Evolutionary conservation across 805 yeast genomes (phyloP).

Genomic region (Candida corydali): DNA sequence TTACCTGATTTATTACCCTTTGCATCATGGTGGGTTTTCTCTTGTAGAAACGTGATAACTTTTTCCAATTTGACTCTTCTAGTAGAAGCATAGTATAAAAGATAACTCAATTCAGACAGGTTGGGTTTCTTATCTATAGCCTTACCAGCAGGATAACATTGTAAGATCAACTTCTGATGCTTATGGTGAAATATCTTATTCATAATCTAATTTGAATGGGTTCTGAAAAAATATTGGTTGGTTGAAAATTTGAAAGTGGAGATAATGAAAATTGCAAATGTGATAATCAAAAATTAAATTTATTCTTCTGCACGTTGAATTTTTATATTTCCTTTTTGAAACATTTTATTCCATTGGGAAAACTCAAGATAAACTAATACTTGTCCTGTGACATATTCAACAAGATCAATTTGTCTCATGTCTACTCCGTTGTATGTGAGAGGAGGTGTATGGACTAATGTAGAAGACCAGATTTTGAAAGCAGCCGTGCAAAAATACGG

Average conservation of each 20-base stretch:
- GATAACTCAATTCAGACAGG: constrained; percentile 83
- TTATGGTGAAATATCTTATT: constrained; percentile 55
- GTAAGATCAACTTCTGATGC: constrained; percentile 84
- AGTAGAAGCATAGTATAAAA: constrained; percentile 86
- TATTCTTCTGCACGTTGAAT: no score
- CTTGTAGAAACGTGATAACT: constrained; percentile 66
- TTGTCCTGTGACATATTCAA: no score
- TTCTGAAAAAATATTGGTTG: no score
- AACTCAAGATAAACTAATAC: no score
- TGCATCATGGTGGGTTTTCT: constrained; percentile 58
- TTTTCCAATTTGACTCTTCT: constrained; percentile 85
- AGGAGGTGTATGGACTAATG: constrained; percentile 89
- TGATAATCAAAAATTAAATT: no score
- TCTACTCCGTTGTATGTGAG: constrained; percentile 60
- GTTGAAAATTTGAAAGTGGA: no score
- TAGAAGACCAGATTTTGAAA: constrained; percentile 77
- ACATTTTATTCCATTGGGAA: no score
- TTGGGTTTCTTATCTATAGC: constrained; percentile 86
- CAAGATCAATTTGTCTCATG: no score
- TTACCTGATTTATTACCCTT: constrained; percentile 66
- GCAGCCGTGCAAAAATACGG: constrained; percentile 95
- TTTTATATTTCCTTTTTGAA: no score
- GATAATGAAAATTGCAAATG: no score
- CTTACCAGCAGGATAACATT: constrained; percentile 91
- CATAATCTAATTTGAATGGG: no score